Base-by-base conservation (phyloP, 192 early-diverging fungal genomes). In the Obelidium mucronatum region DNA sequence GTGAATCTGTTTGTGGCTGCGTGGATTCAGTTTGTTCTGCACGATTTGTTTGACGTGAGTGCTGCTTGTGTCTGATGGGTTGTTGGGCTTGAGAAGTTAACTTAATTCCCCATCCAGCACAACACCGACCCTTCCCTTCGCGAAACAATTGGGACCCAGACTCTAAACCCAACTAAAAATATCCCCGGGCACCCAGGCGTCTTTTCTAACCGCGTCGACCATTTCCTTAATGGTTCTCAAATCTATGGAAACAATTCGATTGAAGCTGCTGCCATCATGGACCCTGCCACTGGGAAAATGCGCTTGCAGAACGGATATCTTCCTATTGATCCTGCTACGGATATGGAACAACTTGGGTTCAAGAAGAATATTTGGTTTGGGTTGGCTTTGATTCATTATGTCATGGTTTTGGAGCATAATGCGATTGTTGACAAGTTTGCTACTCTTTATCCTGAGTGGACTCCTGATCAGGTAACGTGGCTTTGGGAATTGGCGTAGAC, bases 21-120 rank as follows among this genome's bases (percentile, higher is more conserved):
- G 28, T 60, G 58, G 58, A 6, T 60, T 30, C 58, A 60, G 58
- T 60, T 60, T 28, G 6, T 60, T 60, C 6, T 60, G 6, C 58
- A 26, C 30, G 58, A 60, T 30, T 28, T 60, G n/a, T 26, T 60
- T 26, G 58, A 60, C 26, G 15, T n/a, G 6, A 8, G 11, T 26
- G 26, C 17, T 6, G 17, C 6, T 60, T 15, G 15, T 60, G 26
- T 60, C 11, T 51, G 8, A 13, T 13, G 8, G 8, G 8, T 51
- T 51, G 8, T 51, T 51, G 8, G 22, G 22, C 8, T 8, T 22
- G 22, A 8, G 48, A 8, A 51, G 11, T 51, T 22, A 13, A 51
- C 8, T 13, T 22, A 8, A 8, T 22, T 8, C 22, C 48, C 48
- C 22, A 8, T 51, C 22, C 8, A 51, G 22, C 11, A 51, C 48